These are phyloP conservation scores for Aspergillus incahuasiensis DNA, from an alignment of 495 filamentous ascomycete species.

Conservation along the genomic window DNA sequence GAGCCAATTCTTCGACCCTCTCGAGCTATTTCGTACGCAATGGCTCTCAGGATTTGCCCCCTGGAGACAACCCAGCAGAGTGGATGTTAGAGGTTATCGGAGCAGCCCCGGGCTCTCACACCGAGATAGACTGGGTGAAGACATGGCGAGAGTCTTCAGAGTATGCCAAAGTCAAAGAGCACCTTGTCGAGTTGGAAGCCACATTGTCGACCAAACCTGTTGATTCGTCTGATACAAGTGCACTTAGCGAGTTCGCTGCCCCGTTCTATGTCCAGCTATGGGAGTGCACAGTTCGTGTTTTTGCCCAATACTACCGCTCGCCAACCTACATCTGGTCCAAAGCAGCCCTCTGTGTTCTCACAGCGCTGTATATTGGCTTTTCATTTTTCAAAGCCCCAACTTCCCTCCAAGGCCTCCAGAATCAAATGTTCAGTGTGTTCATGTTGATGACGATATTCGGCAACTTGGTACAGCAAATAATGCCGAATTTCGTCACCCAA, in stretches of 20 bases:
- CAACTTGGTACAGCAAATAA: conserved; percentile 73
- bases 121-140: conserved; percentile 76
- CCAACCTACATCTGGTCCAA: conserved; percentile 59
- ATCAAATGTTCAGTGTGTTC: conserved; percentile 89
- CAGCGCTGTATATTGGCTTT: conserved; percentile 80
- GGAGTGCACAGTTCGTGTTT: conserved; percentile 48
- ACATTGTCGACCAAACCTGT: conserved; percentile 56
- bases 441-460: conserved; percentile 82
- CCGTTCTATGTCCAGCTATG: conserved; percentile 49
- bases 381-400: conserved; percentile 77
- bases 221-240: conserved; percentile 71
- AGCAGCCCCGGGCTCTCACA: conserved; percentile 75
- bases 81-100: conserved; percentile 96
- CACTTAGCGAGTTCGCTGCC: conserved; percentile 47
- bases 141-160: conserved; percentile 76
- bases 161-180: conserved; percentile 57
- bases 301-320: conserved; percentile 57
- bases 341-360: conserved; percentile 47
- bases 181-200: conserved; percentile 64
- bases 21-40: conserved; percentile 77
- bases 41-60: conserved; percentile 63
- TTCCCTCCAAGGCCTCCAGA: conserved; percentile 76
- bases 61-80: conserved; percentile 81
- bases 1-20: conserved; percentile 68
- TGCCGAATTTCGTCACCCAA: conserved; percentile 66